Percentiles rank a stretch among this genome's conserved stretches.
Conservation (phyloP, 495 filamentous ascomycete genomes). For the Neurospora sp. region DNA sequence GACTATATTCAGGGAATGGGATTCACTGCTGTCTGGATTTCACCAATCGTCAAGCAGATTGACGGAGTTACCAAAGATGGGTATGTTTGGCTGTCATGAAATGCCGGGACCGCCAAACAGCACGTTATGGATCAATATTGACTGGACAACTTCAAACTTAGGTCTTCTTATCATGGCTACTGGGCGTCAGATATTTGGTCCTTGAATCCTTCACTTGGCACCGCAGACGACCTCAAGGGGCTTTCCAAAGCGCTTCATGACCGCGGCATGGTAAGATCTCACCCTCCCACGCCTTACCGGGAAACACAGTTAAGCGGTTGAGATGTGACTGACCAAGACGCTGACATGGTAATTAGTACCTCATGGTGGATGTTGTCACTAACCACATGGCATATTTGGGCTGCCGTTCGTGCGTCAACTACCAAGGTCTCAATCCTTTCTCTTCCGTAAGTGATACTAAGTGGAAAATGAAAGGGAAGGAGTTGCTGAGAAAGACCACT, state of each 20-base stretch:
- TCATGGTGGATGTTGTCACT: constrained; percentile 73
- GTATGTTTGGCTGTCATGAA: constrained; percentile 13
- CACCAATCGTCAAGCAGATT: constrained; percentile 58
- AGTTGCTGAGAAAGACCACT: background rate
- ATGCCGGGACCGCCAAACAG: background rate
- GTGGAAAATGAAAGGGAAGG: background rate
- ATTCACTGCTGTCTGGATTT: constrained; percentile 79
- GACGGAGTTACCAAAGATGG: constrained; percentile 41
- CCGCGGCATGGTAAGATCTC: constrained; percentile 43
- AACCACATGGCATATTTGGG: constrained; percentile 68
- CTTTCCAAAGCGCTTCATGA: constrained; percentile 50
- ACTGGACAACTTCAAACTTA: background rate
- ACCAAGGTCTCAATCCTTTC: constrained; percentile 55
- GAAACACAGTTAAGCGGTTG: background rate
- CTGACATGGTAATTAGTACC: constrained; percentile 31
- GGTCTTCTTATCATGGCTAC: constrained; percentile 59
- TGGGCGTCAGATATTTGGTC: constrained; percentile 61
- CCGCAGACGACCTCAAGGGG: constrained; percentile 50
- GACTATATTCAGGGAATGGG: constrained; percentile 71
- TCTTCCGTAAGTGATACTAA: constrained; percentile 27
- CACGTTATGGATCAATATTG: background rate
- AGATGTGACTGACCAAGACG: background rate
- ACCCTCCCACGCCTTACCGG: background rate
- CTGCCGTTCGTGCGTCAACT: constrained; percentile 44
- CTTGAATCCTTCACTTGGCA: constrained; percentile 58